Conservation (phyloP, 2,329 filamentous ascomycete species). For the Alternaria rosae region DNA sequence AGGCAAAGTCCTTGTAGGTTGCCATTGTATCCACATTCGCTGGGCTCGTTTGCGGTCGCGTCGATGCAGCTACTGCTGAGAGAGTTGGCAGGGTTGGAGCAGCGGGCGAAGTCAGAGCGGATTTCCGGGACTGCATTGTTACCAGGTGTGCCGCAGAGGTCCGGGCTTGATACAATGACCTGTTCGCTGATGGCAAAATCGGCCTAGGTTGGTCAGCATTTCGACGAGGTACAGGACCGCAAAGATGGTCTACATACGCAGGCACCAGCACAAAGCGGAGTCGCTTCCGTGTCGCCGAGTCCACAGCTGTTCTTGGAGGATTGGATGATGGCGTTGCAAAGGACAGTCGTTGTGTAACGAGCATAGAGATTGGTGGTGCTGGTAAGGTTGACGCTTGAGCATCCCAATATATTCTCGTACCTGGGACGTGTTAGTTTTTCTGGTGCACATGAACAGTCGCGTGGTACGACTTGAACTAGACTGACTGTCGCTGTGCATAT, state of each 20-base stretch:
- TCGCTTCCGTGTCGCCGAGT: constrained; percentile 68
- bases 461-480: background rate
- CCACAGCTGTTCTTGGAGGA: constrained; percentile 77
- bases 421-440: constrained; percentile 59
- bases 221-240: constrained; percentile 18
- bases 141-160: constrained; percentile 73
- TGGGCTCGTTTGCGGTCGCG: constrained; percentile 79
- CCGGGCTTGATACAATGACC: constrained; percentile 75
- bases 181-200: constrained; percentile 89
- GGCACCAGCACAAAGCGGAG: constrained; percentile 85
- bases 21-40: constrained; percentile 84
- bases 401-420: constrained; percentile 83
- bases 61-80: constrained; percentile 77
- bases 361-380: constrained; percentile 87
- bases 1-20: constrained; percentile 79
- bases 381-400: constrained; percentile 75
- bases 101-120: constrained; percentile 90
- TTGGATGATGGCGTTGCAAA: constrained; percentile 95
- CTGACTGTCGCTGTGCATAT: constrained; percentile 82
- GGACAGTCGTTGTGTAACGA: constrained; percentile 86
- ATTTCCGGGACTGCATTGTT: constrained; percentile 76
- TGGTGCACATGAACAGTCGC: background rate
- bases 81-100: constrained; percentile 80
- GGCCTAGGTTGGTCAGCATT: constrained; percentile 61
- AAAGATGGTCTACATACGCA: constrained; percentile 67